Evolutionary conservation across 306 rosid genomes (phyloP).

Genomic region (Quercus mongolica): DNA sequence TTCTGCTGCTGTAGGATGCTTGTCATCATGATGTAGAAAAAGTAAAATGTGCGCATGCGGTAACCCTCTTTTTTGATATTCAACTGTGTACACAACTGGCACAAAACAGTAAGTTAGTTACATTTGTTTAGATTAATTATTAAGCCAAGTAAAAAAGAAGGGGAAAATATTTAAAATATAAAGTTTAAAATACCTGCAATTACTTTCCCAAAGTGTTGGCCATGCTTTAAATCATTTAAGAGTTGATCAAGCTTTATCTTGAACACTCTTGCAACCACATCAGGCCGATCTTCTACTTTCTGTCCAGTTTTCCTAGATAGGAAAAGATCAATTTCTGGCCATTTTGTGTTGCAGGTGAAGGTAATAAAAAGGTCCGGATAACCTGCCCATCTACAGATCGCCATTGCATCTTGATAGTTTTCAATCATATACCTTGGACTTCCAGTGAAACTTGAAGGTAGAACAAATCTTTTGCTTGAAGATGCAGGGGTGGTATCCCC

Average conservation of each 20-base stretch:
- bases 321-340: neutral
- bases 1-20: no score
- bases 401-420: no score
- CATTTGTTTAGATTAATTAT: neutral
- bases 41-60: neutral
- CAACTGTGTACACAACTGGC: neutral
- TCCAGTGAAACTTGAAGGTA: no score
- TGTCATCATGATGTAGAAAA: neutral
- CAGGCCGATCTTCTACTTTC: no score
- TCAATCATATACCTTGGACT: no score
- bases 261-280: neutral
- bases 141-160: no score
- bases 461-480: no score
- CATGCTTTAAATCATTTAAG: neutral
- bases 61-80: neutral
- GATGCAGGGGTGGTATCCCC: no score
- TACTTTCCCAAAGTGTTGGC: neutral
- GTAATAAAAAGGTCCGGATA: neutral
- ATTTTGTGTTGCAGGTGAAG: neutral
- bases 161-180: no score
- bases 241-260: neutral
- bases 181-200: neutral
- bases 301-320: no score
- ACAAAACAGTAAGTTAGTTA: neutral
- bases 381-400: no score